Conservation (phyloP, 2,329 filamentous ascomycete genomes). For the Ascochyta viciae-villosae region DNA sequence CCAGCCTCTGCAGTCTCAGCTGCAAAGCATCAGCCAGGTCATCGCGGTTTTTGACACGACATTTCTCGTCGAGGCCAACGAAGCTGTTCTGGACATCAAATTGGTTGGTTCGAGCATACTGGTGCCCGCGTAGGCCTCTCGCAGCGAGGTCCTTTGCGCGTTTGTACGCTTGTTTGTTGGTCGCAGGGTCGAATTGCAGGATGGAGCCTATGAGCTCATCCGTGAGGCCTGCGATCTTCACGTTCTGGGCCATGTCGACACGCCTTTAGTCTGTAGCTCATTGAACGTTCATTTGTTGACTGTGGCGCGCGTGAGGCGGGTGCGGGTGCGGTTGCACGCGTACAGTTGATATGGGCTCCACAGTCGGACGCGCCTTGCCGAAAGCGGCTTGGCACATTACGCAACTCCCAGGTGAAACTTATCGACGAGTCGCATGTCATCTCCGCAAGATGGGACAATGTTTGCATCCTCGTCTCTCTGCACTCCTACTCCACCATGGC, state of each 20-base stretch:
- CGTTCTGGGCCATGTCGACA: conserved; percentile 71
- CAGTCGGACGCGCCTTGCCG: conserved; percentile 10
- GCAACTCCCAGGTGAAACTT: conserved; percentile 17
- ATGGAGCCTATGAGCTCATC: conserved; percentile 75
- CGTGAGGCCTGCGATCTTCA: conserved; percentile 68
- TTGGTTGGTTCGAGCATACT: conserved; percentile 56
- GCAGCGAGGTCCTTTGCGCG: conserved; percentile 50
- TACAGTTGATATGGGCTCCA: conserved; percentile 6
- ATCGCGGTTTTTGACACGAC: conserved; percentile 80
- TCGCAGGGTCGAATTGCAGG: conserved; percentile 55
- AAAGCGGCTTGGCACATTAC: conserved; percentile 18
- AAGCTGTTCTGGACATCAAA: conserved; percentile 54
- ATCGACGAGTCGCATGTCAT: conserved; percentile 13
- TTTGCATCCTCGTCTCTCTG: conserved; percentile 4
- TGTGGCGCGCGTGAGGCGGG: conserved; percentile 6
- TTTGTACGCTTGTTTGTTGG: conserved; percentile 47
- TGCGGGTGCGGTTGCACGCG: conserved; percentile 17
- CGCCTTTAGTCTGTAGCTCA: conserved; percentile 3
- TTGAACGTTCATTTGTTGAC: not conserved
- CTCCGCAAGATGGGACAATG: conserved; percentile 8
- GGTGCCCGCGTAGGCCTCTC: conserved; percentile 49
- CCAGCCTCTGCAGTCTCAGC: conserved; percentile 66
- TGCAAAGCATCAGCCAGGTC: conserved; percentile 75
- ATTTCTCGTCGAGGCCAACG: conserved; percentile 77
- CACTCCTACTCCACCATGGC: conserved; percentile 67